Evolutionary conservation across 495 filamentous ascomycete species (phyloP), one percentile per base, ranked within the genome.

Genomic region (Amphirosellinia nigrospora): DNA sequence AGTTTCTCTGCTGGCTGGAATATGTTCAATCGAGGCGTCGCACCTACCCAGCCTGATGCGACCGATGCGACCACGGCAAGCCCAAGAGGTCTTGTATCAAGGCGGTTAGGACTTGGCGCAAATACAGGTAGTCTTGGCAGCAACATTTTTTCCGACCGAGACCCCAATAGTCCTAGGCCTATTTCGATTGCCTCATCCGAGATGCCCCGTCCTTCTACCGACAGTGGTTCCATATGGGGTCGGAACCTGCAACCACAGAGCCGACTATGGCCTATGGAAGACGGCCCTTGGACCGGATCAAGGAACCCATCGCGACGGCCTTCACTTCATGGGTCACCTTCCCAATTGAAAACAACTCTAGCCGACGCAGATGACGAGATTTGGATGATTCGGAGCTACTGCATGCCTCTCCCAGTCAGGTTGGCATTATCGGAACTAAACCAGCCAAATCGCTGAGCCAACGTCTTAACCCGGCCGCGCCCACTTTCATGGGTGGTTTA

Each of bases 181-280:
- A 87, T 90, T 2, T 95, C 93, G 16, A 92, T 92, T 34, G 90
- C 92, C 9, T 94, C 93, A 0, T 89, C 90, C 61, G 93, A 96
- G 62, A 84, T 95, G 55, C 91, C 92, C 1, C 87, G 92, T 67
- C 93, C 93, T 0, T 95, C 93, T 3, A 93, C 90, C 10, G 93
- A 96, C 55, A 92, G 90, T 34, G 87, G 77, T 16, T 82, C 81
- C 38, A 85, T 86, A 53, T 86, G 84, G 84, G 78, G 77, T n/a
- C 79, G 79, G 3, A 77, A 71, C 1, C 15, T 70, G 50, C 74
- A 55, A 30, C 74, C 80, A 30, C 74, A 74, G 11, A 83, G 77
- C 43, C 76, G 83, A 30, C 71, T 86, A 34, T 86, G 84, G 84
- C 77, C 78, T 13, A 74, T 80, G 13, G 81, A 82, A 13, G 79